A percentile compares a stretch with the other conserved stretches of the same genome.
phyloP scores from a whole-genome alignment of 768 basidiomycete species.

The Termitomyces sp. region DNA sequence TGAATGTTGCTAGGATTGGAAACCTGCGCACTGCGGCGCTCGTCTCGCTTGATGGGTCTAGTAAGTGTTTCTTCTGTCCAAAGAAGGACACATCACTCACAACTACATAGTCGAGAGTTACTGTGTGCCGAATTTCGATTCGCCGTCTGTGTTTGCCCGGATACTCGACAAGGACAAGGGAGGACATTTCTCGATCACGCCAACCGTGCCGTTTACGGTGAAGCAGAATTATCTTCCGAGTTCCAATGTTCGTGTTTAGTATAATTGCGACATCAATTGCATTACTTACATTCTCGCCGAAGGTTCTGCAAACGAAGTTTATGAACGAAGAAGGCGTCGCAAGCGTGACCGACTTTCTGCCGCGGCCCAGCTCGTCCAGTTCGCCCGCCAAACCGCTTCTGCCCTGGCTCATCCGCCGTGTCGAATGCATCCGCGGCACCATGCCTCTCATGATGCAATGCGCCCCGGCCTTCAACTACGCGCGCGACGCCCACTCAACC shows the following conservation, averaged over 20 bases:
- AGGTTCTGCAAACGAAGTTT: constrained; percentile 90
- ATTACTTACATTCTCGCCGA: not conserved
- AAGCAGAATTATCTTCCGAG: constrained; percentile 83
- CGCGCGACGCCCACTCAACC: constrained; percentile 67
- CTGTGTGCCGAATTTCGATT: constrained; percentile 92
- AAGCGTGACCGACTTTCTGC: constrained; percentile 81
- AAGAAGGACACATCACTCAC: not conserved
- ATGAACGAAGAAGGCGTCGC: constrained; percentile 87
- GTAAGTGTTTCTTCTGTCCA: constrained; percentile 31
- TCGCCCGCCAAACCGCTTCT: constrained; percentile 56
- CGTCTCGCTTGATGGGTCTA: constrained; percentile 78
- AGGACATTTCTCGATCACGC: constrained; percentile 89
- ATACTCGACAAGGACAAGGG: constrained; percentile 89
- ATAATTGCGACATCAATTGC: not conserved
- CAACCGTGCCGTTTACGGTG: constrained; percentile 58
- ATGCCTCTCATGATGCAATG: constrained; percentile 83
- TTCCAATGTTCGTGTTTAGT: constrained; percentile 51
- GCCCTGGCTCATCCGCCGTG: constrained; percentile 79
- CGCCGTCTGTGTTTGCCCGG: constrained; percentile 86
- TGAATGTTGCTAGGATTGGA: constrained; percentile 51
- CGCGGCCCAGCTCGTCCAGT: constrained; percentile 45
- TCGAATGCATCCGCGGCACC: constrained; percentile 83
- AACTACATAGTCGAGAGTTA: constrained; percentile 77
- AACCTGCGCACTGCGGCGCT: constrained; percentile 81
- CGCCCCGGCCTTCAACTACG: constrained; percentile 96